Percentiles rank a stretch among this genome's conserved stretches.
Conservation (phyloP, 1,284 basidiomycete species). For the Xerocomus minutiporus region DNA sequence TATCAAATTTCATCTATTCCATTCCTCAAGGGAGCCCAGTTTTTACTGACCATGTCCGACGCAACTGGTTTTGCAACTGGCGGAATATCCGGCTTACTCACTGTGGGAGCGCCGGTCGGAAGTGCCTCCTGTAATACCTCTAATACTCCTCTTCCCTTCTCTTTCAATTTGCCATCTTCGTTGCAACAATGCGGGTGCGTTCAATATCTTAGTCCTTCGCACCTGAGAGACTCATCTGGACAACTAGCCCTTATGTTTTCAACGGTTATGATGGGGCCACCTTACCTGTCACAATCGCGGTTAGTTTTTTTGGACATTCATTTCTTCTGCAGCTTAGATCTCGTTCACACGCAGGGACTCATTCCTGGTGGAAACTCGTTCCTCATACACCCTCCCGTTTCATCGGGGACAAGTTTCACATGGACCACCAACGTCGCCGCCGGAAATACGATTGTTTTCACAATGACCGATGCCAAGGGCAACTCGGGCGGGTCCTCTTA, state of each 20-base stretch:
- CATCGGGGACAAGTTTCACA: conserved; percentile 40
- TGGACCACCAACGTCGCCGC: conserved; percentile 59
- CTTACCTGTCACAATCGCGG: conserved; percentile 59
- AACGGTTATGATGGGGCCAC: conserved; percentile 45
- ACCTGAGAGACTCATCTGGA: conserved; percentile 9
- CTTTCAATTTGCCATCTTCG: conserved; percentile 47
- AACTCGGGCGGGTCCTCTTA: conserved; percentile 57
- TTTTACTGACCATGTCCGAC: conserved; percentile 69
- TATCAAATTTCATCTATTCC: conserved; percentile 46
- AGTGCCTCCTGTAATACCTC: conserved; percentile 50
- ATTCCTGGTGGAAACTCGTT: conserved; percentile 57
- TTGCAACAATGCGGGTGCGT: conserved; percentile 62
- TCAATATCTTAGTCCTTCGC: not conserved
- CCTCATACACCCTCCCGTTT: conserved; percentile 41
- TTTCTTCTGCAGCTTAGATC: not conserved
- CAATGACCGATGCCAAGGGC: conserved; percentile 55
- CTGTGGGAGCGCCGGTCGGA: conserved; percentile 45
- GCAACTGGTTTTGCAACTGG: conserved; percentile 62
- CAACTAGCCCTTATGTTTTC: conserved; percentile 50
- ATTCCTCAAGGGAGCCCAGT: conserved; percentile 36
- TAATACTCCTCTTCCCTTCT: conserved; percentile 40
- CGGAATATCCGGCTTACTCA: conserved; percentile 51
- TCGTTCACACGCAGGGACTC: conserved; percentile 43
- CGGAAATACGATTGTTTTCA: conserved; percentile 58
- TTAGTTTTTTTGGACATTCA: conserved; percentile 29